Evolutionary conservation across 495 filamentous ascomycete species (phyloP).

Genomic region (Sordaria brevicollis): DNA sequence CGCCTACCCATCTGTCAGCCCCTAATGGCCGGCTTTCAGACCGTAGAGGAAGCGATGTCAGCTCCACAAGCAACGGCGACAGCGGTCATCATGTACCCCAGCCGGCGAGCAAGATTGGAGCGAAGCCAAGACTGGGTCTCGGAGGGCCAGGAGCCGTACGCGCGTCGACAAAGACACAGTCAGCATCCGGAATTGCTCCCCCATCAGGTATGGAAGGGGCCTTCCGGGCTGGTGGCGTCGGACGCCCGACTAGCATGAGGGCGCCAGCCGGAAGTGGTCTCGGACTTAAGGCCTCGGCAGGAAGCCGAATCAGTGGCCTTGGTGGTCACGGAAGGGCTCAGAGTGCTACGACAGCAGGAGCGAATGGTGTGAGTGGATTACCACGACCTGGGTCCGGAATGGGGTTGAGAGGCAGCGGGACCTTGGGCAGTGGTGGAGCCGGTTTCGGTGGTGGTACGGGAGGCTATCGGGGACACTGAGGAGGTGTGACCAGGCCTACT

Average conservation of each 20-base stretch:
- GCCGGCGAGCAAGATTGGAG: not conserved
- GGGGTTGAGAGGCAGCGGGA: slow-evolving; percentile 40
- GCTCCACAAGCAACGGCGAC: not conserved
- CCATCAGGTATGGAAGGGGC: not conserved
- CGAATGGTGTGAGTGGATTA: slow-evolving; percentile 22
- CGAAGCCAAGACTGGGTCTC: not conserved
- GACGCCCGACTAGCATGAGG: slow-evolving; percentile 31
- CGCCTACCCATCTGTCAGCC: slow-evolving; percentile 12
- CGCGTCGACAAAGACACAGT: not conserved
- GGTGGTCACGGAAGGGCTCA: slow-evolving; percentile 30
- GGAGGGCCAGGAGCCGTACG: not conserved
- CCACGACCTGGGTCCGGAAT: slow-evolving; percentile 31
- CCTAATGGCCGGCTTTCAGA: not conserved
- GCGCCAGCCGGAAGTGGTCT: slow-evolving; percentile 23
- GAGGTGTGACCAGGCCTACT: not conserved
- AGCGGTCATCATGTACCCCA: not conserved
- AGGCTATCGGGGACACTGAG: slow-evolving; percentile 5
- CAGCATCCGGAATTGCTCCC: not conserved
- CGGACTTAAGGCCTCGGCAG: slow-evolving; percentile 6
- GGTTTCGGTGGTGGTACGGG: slow-evolving; percentile 17
- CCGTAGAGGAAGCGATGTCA: not conserved
- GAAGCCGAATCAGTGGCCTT: slow-evolving; percentile 34
- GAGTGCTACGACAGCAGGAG: slow-evolving; percentile 17
- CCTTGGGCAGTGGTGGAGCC: slow-evolving; percentile 62
- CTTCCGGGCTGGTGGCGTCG: slow-evolving; percentile 9